Base-by-base conservation (phyloP, 192 early-diverging fungal genomes). In the Rhizoclosmatium globosum region DNA sequence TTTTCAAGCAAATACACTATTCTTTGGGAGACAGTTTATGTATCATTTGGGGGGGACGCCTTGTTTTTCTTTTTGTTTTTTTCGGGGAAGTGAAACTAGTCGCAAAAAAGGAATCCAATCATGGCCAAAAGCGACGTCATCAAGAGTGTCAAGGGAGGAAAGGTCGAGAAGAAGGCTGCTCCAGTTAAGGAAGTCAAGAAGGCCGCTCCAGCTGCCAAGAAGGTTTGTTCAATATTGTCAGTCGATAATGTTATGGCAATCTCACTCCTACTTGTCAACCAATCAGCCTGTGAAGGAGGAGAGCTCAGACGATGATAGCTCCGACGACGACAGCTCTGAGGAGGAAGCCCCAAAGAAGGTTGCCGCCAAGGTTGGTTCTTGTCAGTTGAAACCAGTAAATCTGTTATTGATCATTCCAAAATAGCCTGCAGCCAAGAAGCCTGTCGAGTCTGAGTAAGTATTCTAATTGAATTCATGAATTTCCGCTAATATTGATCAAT, bases 41-140 rank as follows among this genome's bases (percentile, higher is more conserved):
- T 7, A 53, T 53, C 31, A 31, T n/a, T n/a, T n/a, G n/a, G 53
- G 53, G 11, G 0, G 17, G 2, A 72, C 13, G 4, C 41, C 6
- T 19, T n/a, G 3, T 62, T 58, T 78, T 56, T 79, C 56, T 71
- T 74, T 78, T 78, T 47, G 9, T 53, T 53, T 77, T 79, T 64
- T 96, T 93, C 13, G 13, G 39, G 39, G 17, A 11, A n/a, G 39
- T 21, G 19, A 15, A 65, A 65, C 13, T 23, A 38, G 39, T 65
- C n/a, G 64, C n/a, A 7, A 62, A 7, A 7, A 53, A 53, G 19
- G 21, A 62, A 19, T 38, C 13, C 68, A 71, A 82, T 31, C 13
- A 71, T 71, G 68, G 45, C 68, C 68, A 71, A 71, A 44, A 47
- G 31, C 31, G 31, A 31, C 31, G 31, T 50, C 68, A 6, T 71